Conservation (phyloP, 345 rosid species). For the Murraya koenigii region DNA sequence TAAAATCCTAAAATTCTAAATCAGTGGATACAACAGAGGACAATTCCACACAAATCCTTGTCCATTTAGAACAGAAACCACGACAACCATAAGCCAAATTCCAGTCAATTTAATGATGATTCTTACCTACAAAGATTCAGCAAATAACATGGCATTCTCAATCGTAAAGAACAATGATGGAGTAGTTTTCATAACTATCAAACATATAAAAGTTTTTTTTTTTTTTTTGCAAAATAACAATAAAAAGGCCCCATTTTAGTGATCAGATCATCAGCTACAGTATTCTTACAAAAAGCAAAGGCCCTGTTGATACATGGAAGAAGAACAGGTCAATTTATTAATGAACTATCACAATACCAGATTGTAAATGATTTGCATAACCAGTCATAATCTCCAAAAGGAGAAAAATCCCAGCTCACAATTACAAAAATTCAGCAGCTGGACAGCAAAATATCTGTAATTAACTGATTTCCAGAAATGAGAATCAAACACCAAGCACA, state of each 20-base stretch:
- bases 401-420: constrained; percentile 1
- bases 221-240: not conserved
- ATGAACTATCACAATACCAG: not conserved
- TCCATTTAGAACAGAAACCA: constrained; percentile 2
- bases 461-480: constrained; percentile 4
- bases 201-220: not conserved
- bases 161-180: not conserved
- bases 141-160: not conserved
- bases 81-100: constrained; percentile 10
- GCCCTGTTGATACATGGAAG: not conserved
- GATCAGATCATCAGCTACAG: not conserved
- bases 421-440: not conserved
- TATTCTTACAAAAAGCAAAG: not conserved
- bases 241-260: not conserved
- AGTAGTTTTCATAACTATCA: not conserved
- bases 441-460: not conserved
- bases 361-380: not conserved
- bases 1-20: not conserved
- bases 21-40: not conserved
- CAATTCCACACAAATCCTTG: not conserved
- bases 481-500: not conserved
- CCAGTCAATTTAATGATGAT: constrained; percentile 2
- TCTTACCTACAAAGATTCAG: not conserved
- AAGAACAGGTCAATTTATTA: not conserved
- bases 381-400: not conserved